Percentiles rank a stretch among this genome's conserved stretches.
These are phyloP conservation scores for Sphenostylis stenocarpa DNA, from an alignment of 306 rosid genomes.

Conservation along the genomic window DNA sequence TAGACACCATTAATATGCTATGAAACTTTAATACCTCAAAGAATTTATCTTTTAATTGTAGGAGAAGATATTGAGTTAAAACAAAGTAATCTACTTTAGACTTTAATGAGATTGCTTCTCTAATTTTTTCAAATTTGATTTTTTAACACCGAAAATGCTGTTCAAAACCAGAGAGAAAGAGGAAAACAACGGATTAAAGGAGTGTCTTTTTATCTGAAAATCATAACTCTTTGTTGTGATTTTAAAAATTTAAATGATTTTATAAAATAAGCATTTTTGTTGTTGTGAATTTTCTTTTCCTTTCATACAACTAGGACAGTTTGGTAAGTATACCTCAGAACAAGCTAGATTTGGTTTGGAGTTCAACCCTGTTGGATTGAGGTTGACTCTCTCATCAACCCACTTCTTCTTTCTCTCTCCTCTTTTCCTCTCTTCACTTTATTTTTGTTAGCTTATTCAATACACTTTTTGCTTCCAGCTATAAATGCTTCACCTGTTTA, in stretches of 20 bases:
- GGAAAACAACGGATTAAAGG: no score
- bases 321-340: conserved; percentile 38
- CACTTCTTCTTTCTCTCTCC: not conserved
- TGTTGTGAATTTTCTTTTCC: not conserved
- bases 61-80: no score
- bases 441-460: conserved; percentile 43
- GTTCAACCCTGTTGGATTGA: conserved; percentile 44
- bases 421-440: conserved; percentile 24
- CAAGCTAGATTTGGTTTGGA: conserved; percentile 43
- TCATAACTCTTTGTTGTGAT: no score
- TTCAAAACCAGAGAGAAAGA: no score
- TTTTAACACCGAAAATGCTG: no score
- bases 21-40: no score
- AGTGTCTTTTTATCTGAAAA: no score
- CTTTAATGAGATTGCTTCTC: no score
- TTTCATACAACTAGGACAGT: conserved; percentile 35
- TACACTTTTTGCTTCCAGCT: conserved; percentile 46
- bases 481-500: conserved; percentile 49
- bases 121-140: no score
- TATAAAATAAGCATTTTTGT: not conserved
- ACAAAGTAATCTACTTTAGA: no score
- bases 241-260: not conserved
- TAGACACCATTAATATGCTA: no score
- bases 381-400: conserved; percentile 33
- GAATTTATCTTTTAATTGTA: no score